Conservation (phyloP, 2,329 filamentous ascomycete species). For the Aureobasidium sp. region DNA sequence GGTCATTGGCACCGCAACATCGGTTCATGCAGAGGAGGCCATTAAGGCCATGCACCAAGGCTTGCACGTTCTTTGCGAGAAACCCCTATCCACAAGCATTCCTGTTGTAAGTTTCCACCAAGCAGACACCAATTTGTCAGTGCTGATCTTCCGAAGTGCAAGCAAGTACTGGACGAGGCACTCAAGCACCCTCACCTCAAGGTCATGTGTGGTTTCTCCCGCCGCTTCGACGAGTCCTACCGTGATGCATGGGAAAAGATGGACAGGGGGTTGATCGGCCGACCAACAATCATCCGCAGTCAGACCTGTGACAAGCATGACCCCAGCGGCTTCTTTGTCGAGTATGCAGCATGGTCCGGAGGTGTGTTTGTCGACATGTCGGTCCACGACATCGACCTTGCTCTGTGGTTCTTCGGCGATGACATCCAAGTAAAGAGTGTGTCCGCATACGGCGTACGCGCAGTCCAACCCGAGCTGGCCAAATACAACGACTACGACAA, state of each 20-base stretch:
- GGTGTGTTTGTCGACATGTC: slow-evolving; percentile 38
- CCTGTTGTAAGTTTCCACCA: neutral
- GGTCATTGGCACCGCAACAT: slow-evolving; percentile 28
- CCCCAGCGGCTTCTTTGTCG: slow-evolving; percentile 33
- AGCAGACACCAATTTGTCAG: neutral
- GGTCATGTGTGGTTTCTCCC: slow-evolving; percentile 38
- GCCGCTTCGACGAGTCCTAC: slow-evolving; percentile 39
- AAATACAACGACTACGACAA: slow-evolving; percentile 36
- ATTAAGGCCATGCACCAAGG: slow-evolving; percentile 28
- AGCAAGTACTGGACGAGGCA: slow-evolving; percentile 27
- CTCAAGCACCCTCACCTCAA: slow-evolving; percentile 30
- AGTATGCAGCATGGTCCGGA: slow-evolving; percentile 32
- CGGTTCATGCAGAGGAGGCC: slow-evolving; percentile 28
- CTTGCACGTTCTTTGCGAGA: slow-evolving; percentile 31
- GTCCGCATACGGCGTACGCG: slow-evolving; percentile 19
- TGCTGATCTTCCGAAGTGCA: neutral
- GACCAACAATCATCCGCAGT: slow-evolving; percentile 33
- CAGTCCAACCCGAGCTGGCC: slow-evolving; percentile 31
- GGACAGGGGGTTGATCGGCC: slow-evolving; percentile 29
- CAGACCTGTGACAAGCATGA: slow-evolving; percentile 35
- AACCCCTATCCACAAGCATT: slow-evolving; percentile 29
- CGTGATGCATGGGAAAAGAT: slow-evolving; percentile 30
- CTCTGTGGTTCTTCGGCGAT: slow-evolving; percentile 33
- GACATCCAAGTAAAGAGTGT: slow-evolving; percentile 28
- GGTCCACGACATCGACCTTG: slow-evolving; percentile 39